phyloP scores from a whole-genome alignment of 306 rosid genomes.

The Cicer chorassanicum region DNA sequence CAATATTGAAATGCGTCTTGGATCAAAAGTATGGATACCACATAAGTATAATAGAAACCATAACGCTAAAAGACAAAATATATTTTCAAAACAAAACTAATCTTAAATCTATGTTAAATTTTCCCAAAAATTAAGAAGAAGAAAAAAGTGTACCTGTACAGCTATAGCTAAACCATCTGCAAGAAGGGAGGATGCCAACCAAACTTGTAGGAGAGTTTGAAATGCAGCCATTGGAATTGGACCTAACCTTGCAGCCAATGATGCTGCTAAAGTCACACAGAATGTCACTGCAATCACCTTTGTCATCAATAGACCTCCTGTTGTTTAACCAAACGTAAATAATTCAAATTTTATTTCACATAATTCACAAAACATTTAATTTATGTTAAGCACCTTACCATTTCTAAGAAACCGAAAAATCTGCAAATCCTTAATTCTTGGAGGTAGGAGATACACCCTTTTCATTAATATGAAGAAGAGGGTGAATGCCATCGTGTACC shows the following conservation, averaged over 20 bases:
- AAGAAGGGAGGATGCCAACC: conserved; percentile 88
- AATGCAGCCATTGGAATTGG: conserved; percentile 89
- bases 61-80: no score
- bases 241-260: conserved; percentile 80
- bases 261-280: conserved; percentile 88
- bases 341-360: no score
- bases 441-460: conserved; percentile 79
- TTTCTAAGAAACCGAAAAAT: conserved; percentile 76
- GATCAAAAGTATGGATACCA: no score
- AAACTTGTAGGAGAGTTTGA: conserved; percentile 81
- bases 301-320: conserved; percentile 71
- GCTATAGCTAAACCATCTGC: conserved; percentile 97
- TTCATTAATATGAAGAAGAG: conserved; percentile 63
- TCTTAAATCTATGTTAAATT: neutral
- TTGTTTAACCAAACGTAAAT: neutral
- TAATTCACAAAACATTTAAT: neutral
- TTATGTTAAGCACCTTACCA: conserved; percentile 50
- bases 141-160: conserved; percentile 63
- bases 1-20: no score
- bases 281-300: conserved; percentile 92
- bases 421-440: conserved; percentile 70
- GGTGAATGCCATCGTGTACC: conserved; percentile 76
- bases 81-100: neutral
- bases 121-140: neutral
- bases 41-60: no score